phyloP scores from a whole-genome alignment of 495 filamentous ascomycete genomes.

The Penicillium soppii region DNA sequence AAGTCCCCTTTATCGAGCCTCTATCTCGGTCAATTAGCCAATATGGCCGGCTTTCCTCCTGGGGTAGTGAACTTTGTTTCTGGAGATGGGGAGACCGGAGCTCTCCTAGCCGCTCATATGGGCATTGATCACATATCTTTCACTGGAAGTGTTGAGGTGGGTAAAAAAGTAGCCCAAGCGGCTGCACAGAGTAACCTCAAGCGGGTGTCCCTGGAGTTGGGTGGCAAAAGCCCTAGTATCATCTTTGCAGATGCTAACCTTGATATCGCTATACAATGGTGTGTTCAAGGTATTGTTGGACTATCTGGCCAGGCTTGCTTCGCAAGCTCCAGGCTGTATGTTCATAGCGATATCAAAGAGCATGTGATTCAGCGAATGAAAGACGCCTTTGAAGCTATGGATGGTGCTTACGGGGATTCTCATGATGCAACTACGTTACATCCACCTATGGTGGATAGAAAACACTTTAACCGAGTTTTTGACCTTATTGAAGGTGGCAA shows the following conservation, averaged over 20 bases:
- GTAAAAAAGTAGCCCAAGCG: constrained; percentile 16
- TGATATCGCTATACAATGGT: constrained; percentile 78
- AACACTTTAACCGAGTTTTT: constrained; percentile 86
- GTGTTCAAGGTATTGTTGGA: constrained; percentile 40
- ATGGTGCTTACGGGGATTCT: constrained; percentile 69
- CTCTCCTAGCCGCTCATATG: constrained; percentile 72
- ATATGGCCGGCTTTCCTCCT: constrained; percentile 82
- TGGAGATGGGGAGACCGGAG: constrained; percentile 71
- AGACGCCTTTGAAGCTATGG: constrained; percentile 64
- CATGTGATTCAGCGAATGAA: constrained; percentile 77
- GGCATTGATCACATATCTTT: constrained; percentile 66
- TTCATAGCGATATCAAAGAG: constrained; percentile 69
- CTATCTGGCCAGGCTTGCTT: constrained; percentile 53
- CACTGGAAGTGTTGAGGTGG: constrained; percentile 20
- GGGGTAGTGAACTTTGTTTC: constrained; percentile 85
- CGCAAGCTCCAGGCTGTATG: constrained; percentile 47
- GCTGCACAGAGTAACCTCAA: constrained; percentile 48
- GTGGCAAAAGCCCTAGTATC: constrained; percentile 38
- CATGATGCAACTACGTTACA: constrained; percentile 77
- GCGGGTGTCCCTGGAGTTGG: constrained; percentile 36
- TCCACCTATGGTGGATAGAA: constrained; percentile 78
- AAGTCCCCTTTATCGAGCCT: constrained; percentile 56
- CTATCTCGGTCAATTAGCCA: constrained; percentile 69
- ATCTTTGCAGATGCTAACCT: constrained; percentile 62
- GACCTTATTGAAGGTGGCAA: constrained; percentile 78